Evolutionary conservation across 257 asterid genomes (phyloP).

Genomic region (Datura wrightii): DNA sequence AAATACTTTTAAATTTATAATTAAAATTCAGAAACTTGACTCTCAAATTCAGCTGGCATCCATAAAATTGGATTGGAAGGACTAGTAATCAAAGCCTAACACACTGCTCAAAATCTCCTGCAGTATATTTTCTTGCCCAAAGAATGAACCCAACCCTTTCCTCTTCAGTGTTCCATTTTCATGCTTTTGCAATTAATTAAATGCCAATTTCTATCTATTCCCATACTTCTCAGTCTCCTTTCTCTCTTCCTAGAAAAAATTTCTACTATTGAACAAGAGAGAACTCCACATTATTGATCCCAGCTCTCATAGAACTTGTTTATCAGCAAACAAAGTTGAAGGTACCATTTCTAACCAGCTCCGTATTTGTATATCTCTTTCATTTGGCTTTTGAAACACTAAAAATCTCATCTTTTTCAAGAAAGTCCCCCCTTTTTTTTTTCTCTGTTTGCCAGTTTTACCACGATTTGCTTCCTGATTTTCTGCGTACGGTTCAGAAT

Average conservation of each 20-base stretch:
- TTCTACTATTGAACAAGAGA: background rate
- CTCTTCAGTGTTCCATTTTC: slow-evolving; percentile 40
- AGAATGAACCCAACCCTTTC: slow-evolving; percentile 27
- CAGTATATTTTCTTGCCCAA: background rate
- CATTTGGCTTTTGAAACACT: background rate
- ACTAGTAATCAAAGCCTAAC: too few species aligned
- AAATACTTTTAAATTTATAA: too few species aligned
- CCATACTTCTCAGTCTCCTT: slow-evolving; percentile 8
- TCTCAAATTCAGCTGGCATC: too few species aligned
- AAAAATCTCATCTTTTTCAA: background rate
- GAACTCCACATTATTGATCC: background rate
- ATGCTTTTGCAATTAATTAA: slow-evolving; percentile 70
- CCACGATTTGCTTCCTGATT: background rate
- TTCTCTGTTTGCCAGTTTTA: too few species aligned
- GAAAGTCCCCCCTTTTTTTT: background rate
- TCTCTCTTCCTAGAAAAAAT: slow-evolving; percentile 24
- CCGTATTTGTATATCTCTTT: background rate
- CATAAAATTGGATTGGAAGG: too few species aligned
- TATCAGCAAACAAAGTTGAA: background rate
- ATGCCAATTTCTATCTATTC: slow-evolving; percentile 42
- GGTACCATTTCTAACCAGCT: slow-evolving; percentile 3
- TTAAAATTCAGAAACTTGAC: too few species aligned
- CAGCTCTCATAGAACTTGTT: background rate
- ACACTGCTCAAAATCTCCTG: background rate
- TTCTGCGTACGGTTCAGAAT: background rate